These are phyloP conservation scores for Ottelia alismoides DNA, from an alignment of 106 monocot genomes.

Conservation along the genomic window DNA sequence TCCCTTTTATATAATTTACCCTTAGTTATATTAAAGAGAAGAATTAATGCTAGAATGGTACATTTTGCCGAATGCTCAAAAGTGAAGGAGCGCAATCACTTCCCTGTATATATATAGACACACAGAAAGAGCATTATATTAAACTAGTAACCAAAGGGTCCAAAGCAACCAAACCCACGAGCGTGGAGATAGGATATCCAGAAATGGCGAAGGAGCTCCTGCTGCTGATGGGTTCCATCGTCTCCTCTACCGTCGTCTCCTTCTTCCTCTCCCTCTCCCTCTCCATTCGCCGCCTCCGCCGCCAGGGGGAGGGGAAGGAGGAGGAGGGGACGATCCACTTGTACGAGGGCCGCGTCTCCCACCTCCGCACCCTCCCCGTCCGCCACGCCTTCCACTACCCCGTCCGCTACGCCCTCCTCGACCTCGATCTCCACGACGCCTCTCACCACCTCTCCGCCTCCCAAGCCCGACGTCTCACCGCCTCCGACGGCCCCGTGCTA, in stretches of 20 bases:
- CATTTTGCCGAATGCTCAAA: no score
- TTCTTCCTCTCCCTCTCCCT: constrained; percentile 36
- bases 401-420: constrained; percentile 17
- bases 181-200: constrained; percentile 8
- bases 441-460: constrained; percentile 36
- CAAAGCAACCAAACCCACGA: no score
- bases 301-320: background rate
- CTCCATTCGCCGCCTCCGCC: constrained; percentile 10
- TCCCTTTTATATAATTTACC: no score
- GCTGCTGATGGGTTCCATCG: constrained; percentile 20
- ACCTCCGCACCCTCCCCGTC: constrained; percentile 69
- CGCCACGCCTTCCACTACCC: constrained; percentile 82
- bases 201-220: no score
- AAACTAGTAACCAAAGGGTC: no score
- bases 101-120: no score
- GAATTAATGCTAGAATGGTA: no score
- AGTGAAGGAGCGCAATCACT: no score
- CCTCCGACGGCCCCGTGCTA: constrained; percentile 60
- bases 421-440: constrained; percentile 4
- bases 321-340: constrained; percentile 39
- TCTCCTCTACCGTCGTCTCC: constrained; percentile 22
- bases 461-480: constrained; percentile 44
- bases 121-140: no score
- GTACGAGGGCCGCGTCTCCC: constrained; percentile 37
- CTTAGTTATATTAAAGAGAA: no score